Evolutionary conservation across 108 stramenopile species (phyloP).

Genomic region (Cyclotella baltica): DNA sequence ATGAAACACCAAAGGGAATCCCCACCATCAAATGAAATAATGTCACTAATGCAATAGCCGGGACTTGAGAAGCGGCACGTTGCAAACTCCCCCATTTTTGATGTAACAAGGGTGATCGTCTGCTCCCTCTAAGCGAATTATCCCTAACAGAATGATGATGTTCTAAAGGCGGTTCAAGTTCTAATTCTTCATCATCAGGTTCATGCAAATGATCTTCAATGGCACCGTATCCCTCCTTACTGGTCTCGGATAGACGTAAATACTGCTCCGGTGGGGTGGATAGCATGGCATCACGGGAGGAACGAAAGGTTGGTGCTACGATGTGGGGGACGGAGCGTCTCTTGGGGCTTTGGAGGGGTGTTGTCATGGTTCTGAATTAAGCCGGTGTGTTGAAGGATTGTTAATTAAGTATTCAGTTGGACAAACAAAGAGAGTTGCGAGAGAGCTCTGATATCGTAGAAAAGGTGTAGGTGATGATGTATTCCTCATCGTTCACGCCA

Average conservation of each 20-base stretch:
- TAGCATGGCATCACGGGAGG: background rate
- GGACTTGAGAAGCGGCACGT: conserved; percentile 48
- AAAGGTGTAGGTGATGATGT: too few species aligned
- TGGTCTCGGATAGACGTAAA: background rate
- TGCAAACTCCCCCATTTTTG: conserved; percentile 8
- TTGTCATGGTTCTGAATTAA: background rate
- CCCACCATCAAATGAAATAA: conserved; percentile 76
- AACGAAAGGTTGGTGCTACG: conserved; percentile 3
- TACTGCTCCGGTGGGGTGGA: background rate
- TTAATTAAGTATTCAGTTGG: too few species aligned
- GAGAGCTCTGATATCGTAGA: too few species aligned
- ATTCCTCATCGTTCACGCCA: too few species aligned
- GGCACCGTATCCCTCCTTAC: background rate
- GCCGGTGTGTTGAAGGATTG: too few species aligned
- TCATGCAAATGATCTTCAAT: background rate
- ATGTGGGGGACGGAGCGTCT: conserved; percentile 5
- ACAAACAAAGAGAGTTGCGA: too few species aligned
- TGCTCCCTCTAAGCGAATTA: background rate
- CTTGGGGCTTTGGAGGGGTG: background rate
- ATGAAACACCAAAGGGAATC: conserved; percentile 79
- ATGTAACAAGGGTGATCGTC: conserved; percentile 12
- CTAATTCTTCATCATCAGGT: background rate
- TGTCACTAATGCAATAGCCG: conserved; percentile 58
- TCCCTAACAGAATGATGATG: background rate
- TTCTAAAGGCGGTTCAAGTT: background rate